phyloP scores from a whole-genome alignment of 352 stramenopile genomes.

The Phytophthora sansomeana region DNA sequence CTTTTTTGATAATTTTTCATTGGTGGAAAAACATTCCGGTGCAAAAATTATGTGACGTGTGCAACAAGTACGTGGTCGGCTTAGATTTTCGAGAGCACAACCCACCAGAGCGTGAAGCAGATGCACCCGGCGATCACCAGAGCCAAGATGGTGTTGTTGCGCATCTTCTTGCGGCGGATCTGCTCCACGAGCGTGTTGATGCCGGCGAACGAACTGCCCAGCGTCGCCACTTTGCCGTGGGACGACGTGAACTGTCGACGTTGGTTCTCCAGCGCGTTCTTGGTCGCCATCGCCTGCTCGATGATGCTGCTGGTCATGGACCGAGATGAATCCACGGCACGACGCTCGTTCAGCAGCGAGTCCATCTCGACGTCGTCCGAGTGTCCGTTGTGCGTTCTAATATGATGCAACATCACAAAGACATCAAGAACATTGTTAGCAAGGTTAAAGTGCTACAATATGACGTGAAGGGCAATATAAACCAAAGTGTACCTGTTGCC shows the following conservation, averaged over 20 bases:
- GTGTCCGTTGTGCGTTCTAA: conserved; percentile 51
- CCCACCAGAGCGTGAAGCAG: conserved; percentile 97
- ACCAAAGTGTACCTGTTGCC: conserved; percentile 60
- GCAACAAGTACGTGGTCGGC: neutral
- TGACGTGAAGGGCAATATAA: too few species aligned
- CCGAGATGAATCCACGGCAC: conserved; percentile 81
- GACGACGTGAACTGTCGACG: conserved; percentile 88
- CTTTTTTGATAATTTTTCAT: conserved; percentile 14
- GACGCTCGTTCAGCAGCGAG: conserved; percentile 81
- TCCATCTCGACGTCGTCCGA: conserved; percentile 81
- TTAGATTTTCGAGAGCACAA: conserved; percentile 79
- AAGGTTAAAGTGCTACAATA: neutral
- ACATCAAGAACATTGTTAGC: neutral
- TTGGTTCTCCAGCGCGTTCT: conserved; percentile 91
- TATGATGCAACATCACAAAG: neutral
- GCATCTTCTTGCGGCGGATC: conserved; percentile 96
- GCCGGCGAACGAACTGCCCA: conserved; percentile 93
- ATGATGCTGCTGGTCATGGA: conserved; percentile 87
- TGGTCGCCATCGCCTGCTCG: conserved; percentile 88
- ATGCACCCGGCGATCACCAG: conserved; percentile 96
- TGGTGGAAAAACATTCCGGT: conserved; percentile 23
- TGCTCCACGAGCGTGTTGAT: conserved; percentile 97
- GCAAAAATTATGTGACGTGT: conserved; percentile 22
- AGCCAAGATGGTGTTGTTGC: conserved; percentile 97
- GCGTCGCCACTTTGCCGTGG: conserved; percentile 80